These are phyloP conservation scores for Capsella rubella DNA, from an alignment of 441 rosid genomes.

Conservation along the genomic window DNA sequence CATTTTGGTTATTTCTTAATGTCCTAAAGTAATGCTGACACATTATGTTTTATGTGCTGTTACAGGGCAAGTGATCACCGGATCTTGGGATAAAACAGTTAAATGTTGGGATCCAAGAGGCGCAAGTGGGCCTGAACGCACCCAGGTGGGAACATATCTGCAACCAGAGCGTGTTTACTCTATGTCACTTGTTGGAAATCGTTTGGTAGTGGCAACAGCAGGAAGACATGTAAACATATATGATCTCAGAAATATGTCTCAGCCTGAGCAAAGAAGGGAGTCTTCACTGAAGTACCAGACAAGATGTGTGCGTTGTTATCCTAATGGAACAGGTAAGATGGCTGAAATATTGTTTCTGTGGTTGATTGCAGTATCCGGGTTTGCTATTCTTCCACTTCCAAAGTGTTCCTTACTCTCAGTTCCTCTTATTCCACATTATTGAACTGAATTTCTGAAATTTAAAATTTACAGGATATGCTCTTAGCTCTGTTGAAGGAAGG, in stretches of 20 bases:
- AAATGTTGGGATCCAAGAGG: slow-evolving; percentile 99
- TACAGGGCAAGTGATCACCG: slow-evolving; percentile 88
- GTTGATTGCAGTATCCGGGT: background rate
- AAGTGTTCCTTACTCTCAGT: slow-evolving; percentile 9
- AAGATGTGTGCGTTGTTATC: slow-evolving; percentile 93
- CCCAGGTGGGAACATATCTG: slow-evolving; percentile 83
- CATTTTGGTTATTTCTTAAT: slow-evolving; percentile 3
- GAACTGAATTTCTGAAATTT: slow-evolving; percentile 2
- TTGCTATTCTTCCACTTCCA: slow-evolving; percentile 7
- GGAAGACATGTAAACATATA: slow-evolving; percentile 95
- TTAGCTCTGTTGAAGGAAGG: slow-evolving; percentile 96
- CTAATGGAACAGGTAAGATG: slow-evolving; percentile 87
- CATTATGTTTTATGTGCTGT: slow-evolving; percentile 15
- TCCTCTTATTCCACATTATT: background rate
- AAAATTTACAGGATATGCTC: slow-evolving; percentile 84
- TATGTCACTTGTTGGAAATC: slow-evolving; percentile 86
- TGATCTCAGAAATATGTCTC: slow-evolving; percentile 95
- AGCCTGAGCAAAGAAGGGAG: slow-evolving; percentile 97
- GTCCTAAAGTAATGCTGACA: background rate
- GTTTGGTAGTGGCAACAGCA: slow-evolving; percentile 91
- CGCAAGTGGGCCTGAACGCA: slow-evolving; percentile 90
- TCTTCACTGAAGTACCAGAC: slow-evolving; percentile 97
- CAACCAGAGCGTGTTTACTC: slow-evolving; percentile 98
- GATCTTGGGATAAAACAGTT: slow-evolving; percentile 94
- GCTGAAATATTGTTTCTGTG: slow-evolving; percentile 13